Conservation (phyloP, 2,329 filamentous ascomycete species). For the Fusarium sp. region DNA sequence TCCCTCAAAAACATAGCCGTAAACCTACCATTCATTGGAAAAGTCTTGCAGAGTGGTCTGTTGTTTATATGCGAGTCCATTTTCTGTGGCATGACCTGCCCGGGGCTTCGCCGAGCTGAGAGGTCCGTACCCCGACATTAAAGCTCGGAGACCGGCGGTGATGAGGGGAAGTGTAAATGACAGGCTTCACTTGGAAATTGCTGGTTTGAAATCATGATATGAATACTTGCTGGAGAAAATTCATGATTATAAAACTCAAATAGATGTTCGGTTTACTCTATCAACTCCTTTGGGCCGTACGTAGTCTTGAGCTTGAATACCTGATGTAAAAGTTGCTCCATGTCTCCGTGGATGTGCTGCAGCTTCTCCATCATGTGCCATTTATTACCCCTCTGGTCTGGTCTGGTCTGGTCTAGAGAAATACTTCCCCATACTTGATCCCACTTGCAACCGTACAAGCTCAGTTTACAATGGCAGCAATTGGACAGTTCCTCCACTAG, state of each 20-base stretch:
- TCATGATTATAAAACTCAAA: not conserved
- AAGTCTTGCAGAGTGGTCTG: constrained; percentile 13
- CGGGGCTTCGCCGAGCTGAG: constrained; percentile 32
- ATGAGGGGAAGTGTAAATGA: constrained; percentile 17
- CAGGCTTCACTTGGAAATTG: not conserved
- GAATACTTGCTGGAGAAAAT: not conserved
- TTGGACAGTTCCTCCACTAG: constrained; percentile 24
- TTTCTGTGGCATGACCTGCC: constrained; percentile 17
- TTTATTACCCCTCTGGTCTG: not conserved
- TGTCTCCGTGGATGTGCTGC: constrained; percentile 15
- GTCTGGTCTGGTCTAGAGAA: not conserved
- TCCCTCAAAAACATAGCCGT: not conserved
- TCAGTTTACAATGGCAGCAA: constrained; percentile 9
- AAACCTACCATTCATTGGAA: not conserved
- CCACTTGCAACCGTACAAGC: constrained; percentile 24
- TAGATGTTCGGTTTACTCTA: not conserved
- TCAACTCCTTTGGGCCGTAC: constrained; percentile 6
- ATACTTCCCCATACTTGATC: constrained; percentile 37
- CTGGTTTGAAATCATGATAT: constrained; percentile 5
- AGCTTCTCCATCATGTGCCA: constrained; percentile 33
- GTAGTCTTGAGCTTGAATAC: constrained; percentile 1
- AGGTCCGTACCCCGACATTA: constrained; percentile 30
- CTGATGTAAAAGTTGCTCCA: constrained; percentile 8
- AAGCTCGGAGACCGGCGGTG: constrained; percentile 38
- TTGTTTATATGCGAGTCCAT: constrained; percentile 3